Base-by-base conservation (phyloP, 192 early-diverging fungal genomes). In the Funneliformis geosporum region DNA sequence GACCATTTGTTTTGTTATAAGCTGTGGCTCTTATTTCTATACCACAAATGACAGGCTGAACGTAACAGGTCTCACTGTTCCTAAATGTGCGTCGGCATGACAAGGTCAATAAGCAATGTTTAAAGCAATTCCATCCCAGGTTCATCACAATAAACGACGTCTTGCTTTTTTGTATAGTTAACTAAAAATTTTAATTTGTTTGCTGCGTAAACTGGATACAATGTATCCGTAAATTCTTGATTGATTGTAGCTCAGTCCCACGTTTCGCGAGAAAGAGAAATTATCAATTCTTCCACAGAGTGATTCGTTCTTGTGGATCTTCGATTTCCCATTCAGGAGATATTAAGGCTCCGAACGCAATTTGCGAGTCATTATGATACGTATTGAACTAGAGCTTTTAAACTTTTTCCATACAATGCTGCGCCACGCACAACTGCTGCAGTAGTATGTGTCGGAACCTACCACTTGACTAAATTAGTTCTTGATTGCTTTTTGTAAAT, bases 371-470 rank as follows among this genome's bases (percentile, higher is more conserved):
- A 16, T 16, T 18, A 55, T 55, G 0, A 55, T 16, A 55, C 47
- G 18, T 55, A 18, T 55, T 55, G 4, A 55, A 18, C 18, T 55
- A 55, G 12, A 18, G 4, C 5, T 55, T 12, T 55, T 55, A 55
- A 55, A 55, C 47, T 55, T 16, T 55, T 55, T 1, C 88, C 88
- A 78, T 84, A 86, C 60, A 85, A 84, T 3, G 87, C 87, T 1
- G 88, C 88, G 38, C 88, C 47, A 50, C 47, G 47, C 14, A 50
- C 47, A 18, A 50, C 47, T 18, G 47, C 5, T 50, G 47, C 47
- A 50, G 18, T 50, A 50, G 47, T 12, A 50, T 50, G 47, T 50
- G 47, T 50, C 14, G 47, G 47, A 50, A 50, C 47, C 18, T 18
- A 50, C 47, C 18, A 50, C 0, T 5, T 50, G 14, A 14, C 18